Percentiles rank a stretch among this genome's conserved stretches.
Evolutionary conservation across 768 basidiomycete species (phyloP).

Genomic region (Auricularia sp.): DNA sequence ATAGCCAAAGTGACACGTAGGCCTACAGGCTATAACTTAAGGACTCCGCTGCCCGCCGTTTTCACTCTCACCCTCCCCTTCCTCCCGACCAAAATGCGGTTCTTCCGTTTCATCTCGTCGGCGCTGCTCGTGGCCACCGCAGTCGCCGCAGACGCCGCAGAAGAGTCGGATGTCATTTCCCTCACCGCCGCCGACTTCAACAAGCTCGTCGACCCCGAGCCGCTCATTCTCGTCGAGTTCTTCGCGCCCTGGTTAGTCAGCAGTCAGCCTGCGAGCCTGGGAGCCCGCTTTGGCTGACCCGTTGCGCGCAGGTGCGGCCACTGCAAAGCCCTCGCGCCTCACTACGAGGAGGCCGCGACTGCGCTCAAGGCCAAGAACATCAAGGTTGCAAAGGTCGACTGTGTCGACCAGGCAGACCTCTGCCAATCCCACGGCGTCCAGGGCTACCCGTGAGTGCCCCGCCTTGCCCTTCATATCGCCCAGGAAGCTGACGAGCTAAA

Average conservation of each 20-base stretch:
- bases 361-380: conserved; percentile 82
- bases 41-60: background rate
- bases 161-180: conserved; percentile 70
- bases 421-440: conserved; percentile 81
- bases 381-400: conserved; percentile 93
- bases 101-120: conserved; percentile 38
- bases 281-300: background rate
- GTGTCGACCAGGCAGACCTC: conserved; percentile 86
- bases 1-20: background rate
- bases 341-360: conserved; percentile 91
- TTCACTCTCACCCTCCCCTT: conserved; percentile 6
- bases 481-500: background rate
- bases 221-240: conserved; percentile 88
- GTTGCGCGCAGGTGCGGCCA: conserved; percentile 66
- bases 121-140: conserved; percentile 48
- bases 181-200: conserved; percentile 65
- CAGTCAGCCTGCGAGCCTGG: background rate
- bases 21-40: background rate
- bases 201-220: conserved; percentile 48
- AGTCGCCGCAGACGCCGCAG: conserved; percentile 39
- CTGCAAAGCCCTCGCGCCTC: conserved; percentile 90
- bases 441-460: conserved; percentile 77
- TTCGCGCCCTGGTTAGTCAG: conserved; percentile 68
- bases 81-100: conserved; percentile 46
- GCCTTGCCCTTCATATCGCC: background rate